phyloP scores from a whole-genome alignment of 1,139 yeast genomes.

The Kodamaea anthophila region DNA sequence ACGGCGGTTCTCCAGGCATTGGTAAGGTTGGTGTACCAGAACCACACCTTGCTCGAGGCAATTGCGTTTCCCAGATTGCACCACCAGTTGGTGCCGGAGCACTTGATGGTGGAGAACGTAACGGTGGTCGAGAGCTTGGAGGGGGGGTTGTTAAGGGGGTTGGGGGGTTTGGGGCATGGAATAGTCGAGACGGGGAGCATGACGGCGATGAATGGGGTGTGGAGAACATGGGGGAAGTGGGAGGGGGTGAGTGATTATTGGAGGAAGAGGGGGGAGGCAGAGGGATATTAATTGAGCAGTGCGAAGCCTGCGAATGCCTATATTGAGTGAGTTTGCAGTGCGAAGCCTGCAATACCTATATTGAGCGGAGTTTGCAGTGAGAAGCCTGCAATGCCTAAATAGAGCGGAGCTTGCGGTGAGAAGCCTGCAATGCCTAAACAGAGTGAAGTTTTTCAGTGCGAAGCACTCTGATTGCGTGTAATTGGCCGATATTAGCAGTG shows the following conservation, averaged over 20 bases:
- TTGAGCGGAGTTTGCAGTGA: too few relatives aligned
- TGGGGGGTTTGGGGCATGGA: conserved; percentile 23
- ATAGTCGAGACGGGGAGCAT: conserved; percentile 31
- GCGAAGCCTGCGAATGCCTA: too few relatives aligned
- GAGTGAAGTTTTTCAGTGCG: too few relatives aligned
- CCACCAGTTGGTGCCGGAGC: conserved; percentile 82
- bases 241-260: conserved; percentile 40
- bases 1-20: conserved; percentile 81
- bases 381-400: too few relatives aligned
- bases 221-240: conserved; percentile 15
- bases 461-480: too few relatives aligned
- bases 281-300: conserved; percentile 33
- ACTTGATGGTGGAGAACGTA: conserved; percentile 51
- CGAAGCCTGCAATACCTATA: too few relatives aligned
- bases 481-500: too few relatives aligned
- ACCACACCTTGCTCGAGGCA: conserved; percentile 55
- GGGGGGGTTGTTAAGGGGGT: conserved; percentile 11
- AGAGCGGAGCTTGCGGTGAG: too few relatives aligned
- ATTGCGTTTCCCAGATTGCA: conserved; percentile 79
- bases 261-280: conserved; percentile 40
- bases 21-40: conserved; percentile 53
- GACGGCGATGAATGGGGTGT: conserved; percentile 41
- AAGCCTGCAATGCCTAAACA: too few relatives aligned
- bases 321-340: too few relatives aligned
- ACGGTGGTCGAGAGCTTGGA: conserved; percentile 26